These are phyloP conservation scores for Sporothrix curviconia DNA, from an alignment of 2,329 filamentous ascomycete species.

Conservation along the genomic window DNA sequence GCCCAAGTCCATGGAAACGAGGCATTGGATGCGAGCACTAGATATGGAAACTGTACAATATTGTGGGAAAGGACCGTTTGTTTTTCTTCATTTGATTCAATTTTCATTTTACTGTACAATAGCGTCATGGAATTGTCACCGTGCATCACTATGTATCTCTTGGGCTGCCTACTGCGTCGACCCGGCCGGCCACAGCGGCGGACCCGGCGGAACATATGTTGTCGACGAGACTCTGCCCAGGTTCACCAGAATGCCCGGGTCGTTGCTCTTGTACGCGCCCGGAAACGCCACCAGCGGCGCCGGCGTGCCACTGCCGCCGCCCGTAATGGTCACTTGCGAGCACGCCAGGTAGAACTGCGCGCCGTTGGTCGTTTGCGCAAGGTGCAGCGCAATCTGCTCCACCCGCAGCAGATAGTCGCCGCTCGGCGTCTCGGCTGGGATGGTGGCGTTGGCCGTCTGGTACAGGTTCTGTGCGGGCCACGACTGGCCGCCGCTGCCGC, in stretches of 20 bases:
- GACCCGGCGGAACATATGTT: constrained; percentile 30
- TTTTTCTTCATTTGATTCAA: not conserved
- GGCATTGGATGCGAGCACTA: not conserved
- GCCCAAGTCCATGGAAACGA: constrained; percentile 3
- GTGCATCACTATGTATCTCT: too few species aligned
- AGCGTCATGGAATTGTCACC: too few species aligned
- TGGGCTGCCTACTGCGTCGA: too few species aligned
- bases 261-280: constrained; percentile 20
- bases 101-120: not conserved
- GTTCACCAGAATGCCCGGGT: constrained; percentile 23
- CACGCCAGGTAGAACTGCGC: constrained; percentile 27
- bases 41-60: not conserved
- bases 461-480: constrained; percentile 30
- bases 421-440: constrained; percentile 24
- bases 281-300: constrained; percentile 18
- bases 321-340: constrained; percentile 24
- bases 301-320: constrained; percentile 20
- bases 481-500: constrained; percentile 23
- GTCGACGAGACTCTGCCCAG: constrained; percentile 23
- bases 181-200: constrained; percentile 28
- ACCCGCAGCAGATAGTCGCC: constrained; percentile 28
- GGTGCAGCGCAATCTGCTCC: constrained; percentile 28
- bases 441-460: constrained; percentile 21
- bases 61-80: not conserved
- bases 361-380: constrained; percentile 21